Evolutionary conservation across 73 alveolate genomes (phyloP), one percentile per base, ranked within the genome.

Genomic region (Symbiodinium pilosum): DNA sequence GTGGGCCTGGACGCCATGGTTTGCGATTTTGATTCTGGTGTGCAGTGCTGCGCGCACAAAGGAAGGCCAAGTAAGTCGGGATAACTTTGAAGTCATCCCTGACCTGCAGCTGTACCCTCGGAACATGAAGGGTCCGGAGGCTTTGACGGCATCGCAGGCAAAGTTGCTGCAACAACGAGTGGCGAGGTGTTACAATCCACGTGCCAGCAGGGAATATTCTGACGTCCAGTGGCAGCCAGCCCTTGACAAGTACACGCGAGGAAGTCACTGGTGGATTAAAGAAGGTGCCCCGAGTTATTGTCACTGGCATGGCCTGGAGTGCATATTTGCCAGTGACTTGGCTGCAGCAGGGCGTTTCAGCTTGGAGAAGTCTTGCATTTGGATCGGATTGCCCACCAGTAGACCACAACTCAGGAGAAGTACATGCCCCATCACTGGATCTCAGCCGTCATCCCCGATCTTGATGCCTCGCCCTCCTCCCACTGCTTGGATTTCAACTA

Each of bases 351-450:
- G n/a, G n/a, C n/a, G n/a, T n/a, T n/a, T n/a, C n/a, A n/a, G n/a
- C n/a, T n/a, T n/a, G n/a, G n/a, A n/a, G n/a, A n/a, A n/a, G n/a
- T n/a, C n/a, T n/a, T n/a, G n/a, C n/a, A n/a, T n/a, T n/a, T n/a
- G n/a, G n/a, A n/a, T n/a, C n/a, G n/a, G n/a, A n/a, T n/a, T n/a
- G n/a, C n/a, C n/a, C n/a, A n/a, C 14, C 14, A 14, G 59, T 47
- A 47, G 21, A 47, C 14, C 59, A 47, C 59, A 47, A 9, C 77
- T 34, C 11, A 26, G 77, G 77, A 5, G 8, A 59, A 34, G 77
- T 59, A 59, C 77, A 59, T 59, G 77, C 77, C 77, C n/a, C 77
- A 59, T 34, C 77, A 59, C n/a, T 59, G 77, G 77, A 26, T 59
- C 6, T 14, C 77, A 4, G 77, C 77, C 38, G n/a, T 59, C 38